Evolutionary conservation across 805 yeast genomes (phyloP).

Genomic region (Yarrowia sp.): DNA sequence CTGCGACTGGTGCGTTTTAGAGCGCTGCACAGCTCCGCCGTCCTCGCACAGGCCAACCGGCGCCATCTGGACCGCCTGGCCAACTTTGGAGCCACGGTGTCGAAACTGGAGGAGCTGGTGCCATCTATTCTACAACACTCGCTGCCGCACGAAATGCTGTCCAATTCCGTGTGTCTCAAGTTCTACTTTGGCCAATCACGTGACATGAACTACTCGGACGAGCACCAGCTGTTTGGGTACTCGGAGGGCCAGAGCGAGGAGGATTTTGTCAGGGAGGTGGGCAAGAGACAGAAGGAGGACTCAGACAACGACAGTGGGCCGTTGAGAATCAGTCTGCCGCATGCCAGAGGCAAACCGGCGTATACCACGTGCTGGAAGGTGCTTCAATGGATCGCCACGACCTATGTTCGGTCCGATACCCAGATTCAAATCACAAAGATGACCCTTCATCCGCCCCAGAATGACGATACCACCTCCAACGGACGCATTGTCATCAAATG

Average conservation of each 20-base stretch:
- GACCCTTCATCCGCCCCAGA: conserved; percentile 34
- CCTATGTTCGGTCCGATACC: conserved; percentile 22
- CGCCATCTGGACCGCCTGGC: conserved; percentile 37
- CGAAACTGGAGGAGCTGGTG: conserved; percentile 30
- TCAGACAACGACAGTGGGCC: not conserved
- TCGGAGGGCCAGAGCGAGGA: conserved; percentile 19
- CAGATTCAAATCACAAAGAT: conserved; percentile 23
- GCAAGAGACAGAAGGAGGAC: conserved; percentile 2
- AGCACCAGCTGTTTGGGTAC: conserved; percentile 26
- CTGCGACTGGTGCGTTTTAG: conserved; percentile 21
- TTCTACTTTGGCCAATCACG: conserved; percentile 32
- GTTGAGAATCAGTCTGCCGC: conserved; percentile 15
- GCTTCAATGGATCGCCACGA: conserved; percentile 16
- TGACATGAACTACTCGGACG: conserved; percentile 18
- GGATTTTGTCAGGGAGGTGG: conserved; percentile 25
- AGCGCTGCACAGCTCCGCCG: conserved; percentile 18
- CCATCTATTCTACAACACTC: conserved; percentile 16
- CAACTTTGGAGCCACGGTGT: conserved; percentile 33
- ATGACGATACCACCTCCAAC: conserved; percentile 2
- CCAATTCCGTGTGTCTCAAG: conserved; percentile 36
- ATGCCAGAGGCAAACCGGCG: conserved; percentile 20
- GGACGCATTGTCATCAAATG: conserved; percentile 23
- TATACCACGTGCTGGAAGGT: conserved; percentile 38
- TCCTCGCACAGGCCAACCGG: not conserved
- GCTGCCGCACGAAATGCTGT: conserved; percentile 26